A percentile compares a stretch with the other conserved stretches of the same genome.
Conservation (phyloP, 2,329 filamentous ascomycete genomes). For the Penicillium sp. region DNA sequence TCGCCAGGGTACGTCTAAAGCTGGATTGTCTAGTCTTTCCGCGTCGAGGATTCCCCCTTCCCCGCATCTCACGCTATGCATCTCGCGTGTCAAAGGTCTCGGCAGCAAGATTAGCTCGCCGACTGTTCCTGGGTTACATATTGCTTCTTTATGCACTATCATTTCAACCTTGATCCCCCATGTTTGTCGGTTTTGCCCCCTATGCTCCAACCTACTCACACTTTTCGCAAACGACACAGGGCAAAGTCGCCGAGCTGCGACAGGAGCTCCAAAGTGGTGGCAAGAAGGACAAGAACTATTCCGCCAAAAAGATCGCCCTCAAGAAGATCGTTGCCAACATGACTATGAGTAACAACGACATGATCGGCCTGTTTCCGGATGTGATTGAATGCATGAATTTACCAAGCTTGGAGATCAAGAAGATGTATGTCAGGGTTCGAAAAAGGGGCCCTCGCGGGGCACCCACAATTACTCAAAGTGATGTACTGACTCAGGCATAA, state of each 20-base stretch:
- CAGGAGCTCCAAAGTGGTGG: constrained; percentile 87
- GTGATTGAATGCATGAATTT: constrained; percentile 95
- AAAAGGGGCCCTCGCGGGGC: too few species aligned
- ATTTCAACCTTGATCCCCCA: constrained; percentile 12
- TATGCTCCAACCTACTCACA: constrained; percentile 30
- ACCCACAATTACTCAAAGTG: too few species aligned
- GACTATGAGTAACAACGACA: constrained; percentile 99
- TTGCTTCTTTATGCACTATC: neutral
- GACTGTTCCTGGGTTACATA: neutral
- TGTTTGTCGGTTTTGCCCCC: constrained; percentile 28
- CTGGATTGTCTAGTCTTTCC: constrained; percentile 20
- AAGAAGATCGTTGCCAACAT: constrained; percentile 99
- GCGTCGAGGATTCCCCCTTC: constrained; percentile 11
- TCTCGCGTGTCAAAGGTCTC: constrained; percentile 10
- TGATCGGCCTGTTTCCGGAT: constrained; percentile 94
- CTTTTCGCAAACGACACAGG: constrained; percentile 55
- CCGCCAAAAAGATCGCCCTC: constrained; percentile 90
- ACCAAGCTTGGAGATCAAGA: constrained; percentile 94
- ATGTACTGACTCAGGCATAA: constrained; percentile 36
- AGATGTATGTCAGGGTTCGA: constrained; percentile 76
- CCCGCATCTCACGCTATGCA: constrained; percentile 16
- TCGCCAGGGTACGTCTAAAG: constrained; percentile 73
- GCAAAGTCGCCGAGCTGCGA: constrained; percentile 96
- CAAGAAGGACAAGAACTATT: constrained; percentile 97
- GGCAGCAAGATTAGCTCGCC: constrained; percentile 3